Evolutionary conservation across 176 grass and related monocot species (phyloP), one percentile per base, ranked within the genome.

Genomic region (Puccinellia tenuiflora): DNA sequence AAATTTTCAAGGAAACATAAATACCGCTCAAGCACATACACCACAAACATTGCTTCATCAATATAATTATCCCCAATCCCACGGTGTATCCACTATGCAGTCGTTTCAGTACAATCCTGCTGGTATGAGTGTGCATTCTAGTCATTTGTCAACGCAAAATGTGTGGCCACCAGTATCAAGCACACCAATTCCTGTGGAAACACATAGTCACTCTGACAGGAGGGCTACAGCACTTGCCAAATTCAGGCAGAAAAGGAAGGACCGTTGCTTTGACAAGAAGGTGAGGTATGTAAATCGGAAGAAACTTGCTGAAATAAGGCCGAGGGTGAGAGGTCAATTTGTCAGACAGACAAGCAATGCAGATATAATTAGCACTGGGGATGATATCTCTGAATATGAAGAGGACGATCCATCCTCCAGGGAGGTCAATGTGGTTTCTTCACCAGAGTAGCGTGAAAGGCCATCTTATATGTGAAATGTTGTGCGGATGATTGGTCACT

Each of bases 181-280:
- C 80, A 85, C 72, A 68, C 79, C 85, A 39, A 42, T 81, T 64
- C 85, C 91, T 60, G 89, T 91, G 64, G 70, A 86, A 75, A 91
- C 79, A 66, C 72, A 76, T 73, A 86, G 77, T 76, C 85, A 17
- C n/a, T 87, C 85, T 38, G 81, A 93, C 31, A 92, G 87, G 84
- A 89, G 93, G 53, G 93, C 87, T 34, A 91, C 89, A 54, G 93
- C 96, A 46, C 90, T 98, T 56, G 89, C 94, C n/a, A 98, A 98
- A 63, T 98, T 96, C 79, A 93, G 93, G 80, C 89, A 79, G 75
- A 98, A 98, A 88, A 90, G 93, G 64, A 98, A 96, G 73, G 93
- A 93, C 9, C 90, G 91, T 12, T 96, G 96, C 70, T 98, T 98
- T 74, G 91, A 98, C 73, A 98, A 98, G 89, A 98, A 98, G 69